Evolutionary conservation across 2,329 filamentous ascomycete species (phyloP).

Genomic region (Fusarium nisikadoi): DNA sequence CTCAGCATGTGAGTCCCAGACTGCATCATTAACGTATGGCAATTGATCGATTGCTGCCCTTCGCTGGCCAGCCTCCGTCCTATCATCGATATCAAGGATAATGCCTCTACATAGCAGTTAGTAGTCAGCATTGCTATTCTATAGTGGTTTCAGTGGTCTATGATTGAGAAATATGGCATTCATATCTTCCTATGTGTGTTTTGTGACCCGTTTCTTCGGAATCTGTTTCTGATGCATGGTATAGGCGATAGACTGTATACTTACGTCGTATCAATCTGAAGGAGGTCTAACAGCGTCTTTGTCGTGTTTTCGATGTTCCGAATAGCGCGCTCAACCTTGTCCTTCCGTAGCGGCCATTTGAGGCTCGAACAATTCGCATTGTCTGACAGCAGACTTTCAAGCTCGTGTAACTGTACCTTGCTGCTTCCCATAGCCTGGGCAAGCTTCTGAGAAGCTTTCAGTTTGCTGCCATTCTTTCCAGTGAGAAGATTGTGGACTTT

Average conservation of each 20-base stretch:
- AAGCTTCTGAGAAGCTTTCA: neutral
- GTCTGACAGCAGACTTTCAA: neutral
- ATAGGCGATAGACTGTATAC: neutral
- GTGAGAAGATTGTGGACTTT: neutral
- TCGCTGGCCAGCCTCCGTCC: neutral
- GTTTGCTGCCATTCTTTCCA: neutral
- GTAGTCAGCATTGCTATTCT: neutral
- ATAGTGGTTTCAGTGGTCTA: neutral
- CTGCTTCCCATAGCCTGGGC: neutral
- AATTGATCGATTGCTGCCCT: neutral
- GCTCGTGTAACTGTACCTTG: neutral
- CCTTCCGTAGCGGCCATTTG: constrained; percentile 18
- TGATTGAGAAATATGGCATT: neutral
- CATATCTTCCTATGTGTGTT: neutral
- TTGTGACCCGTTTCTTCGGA: neutral
- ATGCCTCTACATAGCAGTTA: rapidly evolving
- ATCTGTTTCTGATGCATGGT: neutral
- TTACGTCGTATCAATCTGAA: neutral
- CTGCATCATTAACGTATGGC: neutral
- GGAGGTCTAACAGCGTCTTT: neutral
- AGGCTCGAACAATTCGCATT: constrained; percentile 31
- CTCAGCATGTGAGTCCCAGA: neutral
- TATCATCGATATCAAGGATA: neutral
- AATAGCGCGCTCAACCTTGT: neutral
- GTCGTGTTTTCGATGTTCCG: neutral